Evolutionary conservation across 768 basidiomycete species (phyloP), one percentile per base, ranked within the genome.

Genomic region (Xerocomus spinulosus): DNA sequence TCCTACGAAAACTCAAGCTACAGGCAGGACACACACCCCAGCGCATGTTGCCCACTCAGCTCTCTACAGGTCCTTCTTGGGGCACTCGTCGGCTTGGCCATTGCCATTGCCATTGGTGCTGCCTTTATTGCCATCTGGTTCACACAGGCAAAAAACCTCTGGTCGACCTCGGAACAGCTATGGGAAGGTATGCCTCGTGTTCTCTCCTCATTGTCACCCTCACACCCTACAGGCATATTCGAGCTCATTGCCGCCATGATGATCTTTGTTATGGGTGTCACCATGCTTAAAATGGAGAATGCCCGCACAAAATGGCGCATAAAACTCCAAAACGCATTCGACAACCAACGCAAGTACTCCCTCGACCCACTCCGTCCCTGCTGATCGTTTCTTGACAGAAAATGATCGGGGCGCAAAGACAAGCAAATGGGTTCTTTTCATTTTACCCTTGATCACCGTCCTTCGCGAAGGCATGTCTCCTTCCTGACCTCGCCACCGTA

Each of bases 101-200:
- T 92, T 37, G 85, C 95, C 5, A 64, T 90, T 20, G 77, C 84
- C 29, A 84, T 97, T 50, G 95, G 94, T 28, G 92, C 88, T 12
- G 83, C 91, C 2, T 97, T 95, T 68, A 87, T 97, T 52, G 92
- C 87, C 7, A 79, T 96, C 34, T 98, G 92, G 87, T 97, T 95
- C 70, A 97, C 92, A 25, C 81, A 88, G 59, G 85, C 94, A 0
- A 75, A 77, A 18, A 73, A 96, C 64, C 76, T 98, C 15, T 97
- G 91, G 87, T 64, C 76, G 33, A 82, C 81, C 60, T 80, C 91
- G 6, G 95, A 98, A 69, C 77, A 82, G 46, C 69, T 94, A 48
- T 97, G 95, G 95, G 95, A 98, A 76, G 95, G 94, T 74, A 63
- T 10, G 64, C 21, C 42, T 32, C 21, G 17, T 17, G 34, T 30